Evolutionary conservation across 306 rosid genomes (phyloP), one percentile per base, ranked within the genome.

Genomic region (Calophaca sinica): DNA sequence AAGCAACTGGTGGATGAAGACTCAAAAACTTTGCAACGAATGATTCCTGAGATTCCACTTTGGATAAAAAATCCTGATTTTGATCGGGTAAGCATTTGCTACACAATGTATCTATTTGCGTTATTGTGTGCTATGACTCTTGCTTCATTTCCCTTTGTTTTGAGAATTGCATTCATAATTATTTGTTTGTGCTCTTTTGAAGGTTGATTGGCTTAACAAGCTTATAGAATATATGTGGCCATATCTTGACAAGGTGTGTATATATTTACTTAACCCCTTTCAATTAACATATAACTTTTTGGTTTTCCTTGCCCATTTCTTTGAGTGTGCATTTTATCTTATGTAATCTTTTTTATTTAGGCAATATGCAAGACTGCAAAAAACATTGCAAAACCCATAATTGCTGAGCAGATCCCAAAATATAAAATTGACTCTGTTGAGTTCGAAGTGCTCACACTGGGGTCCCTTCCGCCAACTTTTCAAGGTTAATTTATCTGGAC

Each of bases 1-100:
- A 81, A 82, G 49, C 89, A 91, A n/a, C 55, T 91, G 86, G 86
- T 68, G 1, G 94, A 94, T 13, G 91, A 91, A 77, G 97, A 94
- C 68, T 28, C 93, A 0, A 80, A 65, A 75, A 87, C 83, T 49
- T 48, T 94, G 81, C 91, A 91, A 72, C 84, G 82, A 77, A 89
- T 94, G 88, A 69, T 91, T 13, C 96, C 89, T n/a, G 98, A 94
- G 80, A 94, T 94, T 71, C 98, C 98, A 6, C 84, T 88, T 41
- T 94, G 97, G 98, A 87, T 94, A 66, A 94, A 94, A 81, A 88
- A 85, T 84, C 98, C 98, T 5, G 98, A 94, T 74, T 91, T 86
- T 48, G 97, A 94, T 87, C 86, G 98, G 69, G 98, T 91, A 84
- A 79, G 82, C 61, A 55, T 45, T 8, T 3, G 2, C 32, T 55